Evolutionary conservation across 176 grass and related monocot species (phyloP).

Genomic region (Bothriochloa decipiens): DNA sequence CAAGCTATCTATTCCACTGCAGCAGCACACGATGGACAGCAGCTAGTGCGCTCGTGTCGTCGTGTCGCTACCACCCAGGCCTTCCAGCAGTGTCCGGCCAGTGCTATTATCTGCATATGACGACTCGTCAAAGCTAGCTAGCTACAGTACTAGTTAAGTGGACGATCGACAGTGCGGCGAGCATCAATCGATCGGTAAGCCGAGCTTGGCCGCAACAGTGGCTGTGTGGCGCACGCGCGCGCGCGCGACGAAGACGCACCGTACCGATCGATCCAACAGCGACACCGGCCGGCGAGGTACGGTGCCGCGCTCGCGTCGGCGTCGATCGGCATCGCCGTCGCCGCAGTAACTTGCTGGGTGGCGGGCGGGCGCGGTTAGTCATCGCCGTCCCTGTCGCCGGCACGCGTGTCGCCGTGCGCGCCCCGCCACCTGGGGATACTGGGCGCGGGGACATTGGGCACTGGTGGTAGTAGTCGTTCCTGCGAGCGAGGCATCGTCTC

Average conservation of each 20-base stretch:
- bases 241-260: background rate
- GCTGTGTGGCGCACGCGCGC: background rate
- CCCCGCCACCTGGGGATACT: constrained; percentile 35
- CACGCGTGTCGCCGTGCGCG: constrained; percentile 36
- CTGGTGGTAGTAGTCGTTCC: too few species aligned
- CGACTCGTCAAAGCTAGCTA: background rate
- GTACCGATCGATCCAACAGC: constrained; percentile 17
- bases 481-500: background rate
- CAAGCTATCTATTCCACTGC: background rate
- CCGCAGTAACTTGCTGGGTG: constrained; percentile 16
- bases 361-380: constrained; percentile 10
- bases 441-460: background rate
- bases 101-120: background rate
- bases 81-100: background rate
- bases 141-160: background rate
- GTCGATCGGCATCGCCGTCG: background rate
- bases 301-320: background rate
- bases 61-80: background rate
- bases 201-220: background rate
- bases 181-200: background rate
- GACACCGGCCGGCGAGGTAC: background rate
- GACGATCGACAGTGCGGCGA: background rate
- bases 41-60: background rate
- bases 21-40: background rate
- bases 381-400: constrained; percentile 30